phyloP scores from a whole-genome alignment of 805 yeast genomes.

The Cyberlindnera xishuangbannaensis region DNA sequence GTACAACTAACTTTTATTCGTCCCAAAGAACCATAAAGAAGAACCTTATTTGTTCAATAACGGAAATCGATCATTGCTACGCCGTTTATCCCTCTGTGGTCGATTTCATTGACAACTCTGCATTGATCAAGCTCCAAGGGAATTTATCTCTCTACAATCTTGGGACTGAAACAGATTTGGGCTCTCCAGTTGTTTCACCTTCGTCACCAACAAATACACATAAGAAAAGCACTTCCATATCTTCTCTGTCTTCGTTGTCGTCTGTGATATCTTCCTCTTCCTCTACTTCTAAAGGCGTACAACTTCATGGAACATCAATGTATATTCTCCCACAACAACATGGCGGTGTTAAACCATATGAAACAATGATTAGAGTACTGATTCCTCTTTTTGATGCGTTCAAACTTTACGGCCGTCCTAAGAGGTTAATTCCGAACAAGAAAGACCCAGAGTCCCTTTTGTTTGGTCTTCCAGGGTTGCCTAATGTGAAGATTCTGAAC shows the following conservation, averaged over 20 bases:
- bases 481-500: slow-evolving; percentile 53
- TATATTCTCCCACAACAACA: slow-evolving; percentile 67
- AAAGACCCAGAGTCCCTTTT: slow-evolving; percentile 48
- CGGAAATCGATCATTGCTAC: slow-evolving; percentile 38
- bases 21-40: slow-evolving; percentile 44
- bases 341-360: slow-evolving; percentile 65
- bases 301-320: slow-evolving; percentile 22
- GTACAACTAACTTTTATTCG: slow-evolving; percentile 49
- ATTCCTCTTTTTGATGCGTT: slow-evolving; percentile 69
- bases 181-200: slow-evolving; percentile 3
- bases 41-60: slow-evolving; percentile 44
- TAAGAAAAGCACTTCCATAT: slow-evolving; percentile 6
- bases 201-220: slow-evolving; percentile 5
- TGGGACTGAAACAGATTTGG: slow-evolving; percentile 2
- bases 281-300: slow-evolving; percentile 7
- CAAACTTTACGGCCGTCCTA: slow-evolving; percentile 70
- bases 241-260: slow-evolving; percentile 8
- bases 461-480: slow-evolving; percentile 71
- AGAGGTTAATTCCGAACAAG: slow-evolving; percentile 53
- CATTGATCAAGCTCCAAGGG: slow-evolving; percentile 51
- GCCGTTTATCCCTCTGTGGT: slow-evolving; percentile 52
- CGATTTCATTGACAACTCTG: slow-evolving; percentile 49
- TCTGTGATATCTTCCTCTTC: slow-evolving; percentile 10
- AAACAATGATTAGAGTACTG: slow-evolving; percentile 64
- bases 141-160: slow-evolving; percentile 37